Evolutionary conservation across 2,329 filamentous ascomycete species (phyloP).

Genomic region (Colletotrichum brevisporum): DNA sequence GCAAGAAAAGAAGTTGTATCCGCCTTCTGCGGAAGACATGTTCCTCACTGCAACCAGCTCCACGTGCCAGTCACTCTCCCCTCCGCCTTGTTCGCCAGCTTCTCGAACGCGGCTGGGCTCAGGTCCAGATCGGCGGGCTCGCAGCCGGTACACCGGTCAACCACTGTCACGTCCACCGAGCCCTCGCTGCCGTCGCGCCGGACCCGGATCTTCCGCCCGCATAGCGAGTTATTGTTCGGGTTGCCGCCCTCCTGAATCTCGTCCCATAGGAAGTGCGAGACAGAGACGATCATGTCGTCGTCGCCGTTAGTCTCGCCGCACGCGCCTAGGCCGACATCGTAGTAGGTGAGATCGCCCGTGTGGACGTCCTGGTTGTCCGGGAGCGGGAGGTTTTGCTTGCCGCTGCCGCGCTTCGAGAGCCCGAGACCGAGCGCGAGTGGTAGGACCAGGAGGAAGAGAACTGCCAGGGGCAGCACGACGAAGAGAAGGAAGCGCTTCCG

Average conservation of each 20-base stretch:
- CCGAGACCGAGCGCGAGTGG: slow-evolving; percentile 31
- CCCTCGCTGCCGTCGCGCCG: slow-evolving; percentile 55
- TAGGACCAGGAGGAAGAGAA: slow-evolving; percentile 26
- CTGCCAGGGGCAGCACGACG: slow-evolving; percentile 12
- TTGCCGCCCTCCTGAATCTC: slow-evolving; percentile 63
- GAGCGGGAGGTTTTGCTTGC: slow-evolving; percentile 17
- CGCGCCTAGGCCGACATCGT: slow-evolving; percentile 74
- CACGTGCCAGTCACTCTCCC: slow-evolving; percentile 54
- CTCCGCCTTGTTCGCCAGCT: slow-evolving; percentile 58
- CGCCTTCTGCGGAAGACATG: background rate
- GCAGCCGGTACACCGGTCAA: slow-evolving; percentile 75
- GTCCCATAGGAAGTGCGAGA: slow-evolving; percentile 79
- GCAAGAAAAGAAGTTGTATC: background rate
- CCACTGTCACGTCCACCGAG: slow-evolving; percentile 73
- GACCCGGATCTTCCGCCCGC: slow-evolving; percentile 76
- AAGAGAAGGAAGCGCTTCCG: slow-evolving; percentile 30
- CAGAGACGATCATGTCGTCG: slow-evolving; percentile 73
- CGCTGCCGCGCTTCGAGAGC: slow-evolving; percentile 20
- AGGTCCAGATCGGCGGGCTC: slow-evolving; percentile 62
- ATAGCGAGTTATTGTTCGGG: slow-evolving; percentile 67
- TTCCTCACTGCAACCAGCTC: slow-evolving; percentile 49
- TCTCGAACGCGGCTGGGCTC: slow-evolving; percentile 61
- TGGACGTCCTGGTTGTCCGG: slow-evolving; percentile 24
- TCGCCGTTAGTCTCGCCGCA: slow-evolving; percentile 73
- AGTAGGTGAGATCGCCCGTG: slow-evolving; percentile 68